Evolutionary conservation across 495 filamentous ascomycete species (phyloP).

Genomic region (Poronia punctata): DNA sequence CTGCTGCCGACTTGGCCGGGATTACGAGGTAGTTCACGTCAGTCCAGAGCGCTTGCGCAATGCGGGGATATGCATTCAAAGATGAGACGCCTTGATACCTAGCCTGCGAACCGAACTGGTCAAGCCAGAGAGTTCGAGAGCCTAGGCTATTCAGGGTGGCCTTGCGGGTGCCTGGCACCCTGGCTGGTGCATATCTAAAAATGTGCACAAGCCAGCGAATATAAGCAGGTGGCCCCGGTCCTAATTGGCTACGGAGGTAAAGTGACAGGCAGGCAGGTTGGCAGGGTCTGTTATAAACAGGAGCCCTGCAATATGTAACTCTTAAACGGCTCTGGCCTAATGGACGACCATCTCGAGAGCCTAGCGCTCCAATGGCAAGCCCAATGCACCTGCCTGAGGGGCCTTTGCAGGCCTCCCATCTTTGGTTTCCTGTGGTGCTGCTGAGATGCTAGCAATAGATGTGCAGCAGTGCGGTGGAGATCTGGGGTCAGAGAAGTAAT

Average conservation of each 20-base stretch:
- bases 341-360: constrained; percentile 3
- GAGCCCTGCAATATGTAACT: constrained; percentile 26
- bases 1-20: constrained; percentile 2
- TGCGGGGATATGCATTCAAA: constrained; percentile 15
- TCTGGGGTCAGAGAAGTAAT: constrained; percentile 12
- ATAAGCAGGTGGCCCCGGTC: no score
- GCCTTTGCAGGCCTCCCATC: constrained; percentile 1
- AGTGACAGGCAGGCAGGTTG: no score
- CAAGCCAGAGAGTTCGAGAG: no score
- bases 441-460: constrained; percentile 5
- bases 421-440: constrained; percentile 1
- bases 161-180: no score
- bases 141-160: no score
- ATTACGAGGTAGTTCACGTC: constrained; percentile 15
- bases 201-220: no score
- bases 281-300: constrained; percentile 25
- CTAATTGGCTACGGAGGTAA: no score
- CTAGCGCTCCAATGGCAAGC: constrained; percentile 4
- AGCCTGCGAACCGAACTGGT: no score
- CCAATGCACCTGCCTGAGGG: neutral
- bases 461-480: constrained; percentile 11
- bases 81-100: no score
- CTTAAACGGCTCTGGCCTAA: constrained; percentile 12
- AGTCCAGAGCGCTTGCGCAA: constrained; percentile 9
- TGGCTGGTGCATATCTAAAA: no score